Evolutionary conservation across 768 basidiomycete genomes (phyloP).

Genomic region (Tulasnella sp.): DNA sequence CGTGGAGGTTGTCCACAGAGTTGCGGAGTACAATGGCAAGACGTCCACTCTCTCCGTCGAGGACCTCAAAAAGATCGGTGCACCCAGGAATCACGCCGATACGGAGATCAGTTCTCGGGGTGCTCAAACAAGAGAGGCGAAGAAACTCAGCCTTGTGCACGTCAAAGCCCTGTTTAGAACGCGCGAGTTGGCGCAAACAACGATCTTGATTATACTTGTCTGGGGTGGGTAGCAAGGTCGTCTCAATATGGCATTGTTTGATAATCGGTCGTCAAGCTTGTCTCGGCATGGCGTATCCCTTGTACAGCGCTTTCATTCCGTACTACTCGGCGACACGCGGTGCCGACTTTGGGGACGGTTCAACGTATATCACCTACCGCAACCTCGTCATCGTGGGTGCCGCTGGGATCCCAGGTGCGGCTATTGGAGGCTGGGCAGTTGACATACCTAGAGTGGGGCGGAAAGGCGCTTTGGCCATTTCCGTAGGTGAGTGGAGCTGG

Average conservation of each 20-base stretch:
- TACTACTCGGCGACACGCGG: not conserved
- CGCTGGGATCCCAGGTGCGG: constrained; percentile 55
- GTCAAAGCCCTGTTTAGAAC: constrained; percentile 55
- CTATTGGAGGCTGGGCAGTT: constrained; percentile 59
- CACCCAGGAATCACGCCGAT: not conserved
- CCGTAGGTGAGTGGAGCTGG: constrained; percentile 38
- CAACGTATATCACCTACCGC: constrained; percentile 23
- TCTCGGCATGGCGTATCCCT: constrained; percentile 24
- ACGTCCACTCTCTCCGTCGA: constrained; percentile 32
- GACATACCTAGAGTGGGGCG: constrained; percentile 52
- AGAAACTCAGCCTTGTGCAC: constrained; percentile 33
- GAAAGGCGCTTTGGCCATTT: constrained; percentile 50
- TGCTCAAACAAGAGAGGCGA: constrained; percentile 32
- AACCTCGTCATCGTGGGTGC: constrained; percentile 50
- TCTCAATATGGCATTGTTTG: not conserved
- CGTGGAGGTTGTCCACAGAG: no score
- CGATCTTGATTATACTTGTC: constrained; percentile 40
- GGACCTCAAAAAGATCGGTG: not conserved
- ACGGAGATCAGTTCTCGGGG: constrained; percentile 30
- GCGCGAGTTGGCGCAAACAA: constrained; percentile 52
- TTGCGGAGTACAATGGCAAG: constrained; percentile 50
- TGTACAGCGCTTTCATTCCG: constrained; percentile 22
- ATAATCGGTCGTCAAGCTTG: constrained; percentile 9
- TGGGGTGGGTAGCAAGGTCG: constrained; percentile 32
- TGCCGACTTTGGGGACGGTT: not conserved